Evolutionary conservation across 148 eudicot species (phyloP).

Genomic region (Nyssa sinensis): DNA sequence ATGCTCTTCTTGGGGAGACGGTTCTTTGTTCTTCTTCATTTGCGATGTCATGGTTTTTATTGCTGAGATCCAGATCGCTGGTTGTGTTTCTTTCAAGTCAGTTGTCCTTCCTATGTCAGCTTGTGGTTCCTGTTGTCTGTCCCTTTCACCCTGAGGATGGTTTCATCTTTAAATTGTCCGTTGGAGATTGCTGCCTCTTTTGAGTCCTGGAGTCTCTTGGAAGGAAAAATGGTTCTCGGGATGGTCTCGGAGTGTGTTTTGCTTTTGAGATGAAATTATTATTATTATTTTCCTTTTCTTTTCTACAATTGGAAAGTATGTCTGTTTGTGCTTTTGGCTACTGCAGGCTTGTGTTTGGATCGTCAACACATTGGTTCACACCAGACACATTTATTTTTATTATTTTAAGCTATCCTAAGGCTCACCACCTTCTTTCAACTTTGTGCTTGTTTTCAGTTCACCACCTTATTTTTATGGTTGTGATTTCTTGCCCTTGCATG

Average conservation of each 20-base stretch:
- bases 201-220: not conserved
- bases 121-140: not conserved
- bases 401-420: not conserved
- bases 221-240: conserved; percentile 3
- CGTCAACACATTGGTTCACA: not conserved
- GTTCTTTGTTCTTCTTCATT: conserved; percentile 14
- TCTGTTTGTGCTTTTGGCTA: not conserved
- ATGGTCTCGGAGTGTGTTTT: not conserved
- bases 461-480: not conserved
- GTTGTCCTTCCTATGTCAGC: not conserved
- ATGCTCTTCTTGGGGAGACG: conserved; percentile 12
- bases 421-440: not conserved
- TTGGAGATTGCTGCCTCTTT: conserved; percentile 6
- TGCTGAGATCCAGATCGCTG: not conserved
- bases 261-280: not conserved
- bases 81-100: not conserved
- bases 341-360: not conserved
- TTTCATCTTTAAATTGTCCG: not conserved
- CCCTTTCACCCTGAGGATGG: conserved; percentile 14
- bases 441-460: not conserved
- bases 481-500: not conserved
- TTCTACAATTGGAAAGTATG: not conserved
- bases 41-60: conserved; percentile 7
- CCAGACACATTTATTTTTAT: not conserved
- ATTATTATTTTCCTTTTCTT: not conserved